Evolutionary conservation across 805 yeast species (phyloP).

Genomic region (Kregervanrija pseudodelftensis): DNA sequence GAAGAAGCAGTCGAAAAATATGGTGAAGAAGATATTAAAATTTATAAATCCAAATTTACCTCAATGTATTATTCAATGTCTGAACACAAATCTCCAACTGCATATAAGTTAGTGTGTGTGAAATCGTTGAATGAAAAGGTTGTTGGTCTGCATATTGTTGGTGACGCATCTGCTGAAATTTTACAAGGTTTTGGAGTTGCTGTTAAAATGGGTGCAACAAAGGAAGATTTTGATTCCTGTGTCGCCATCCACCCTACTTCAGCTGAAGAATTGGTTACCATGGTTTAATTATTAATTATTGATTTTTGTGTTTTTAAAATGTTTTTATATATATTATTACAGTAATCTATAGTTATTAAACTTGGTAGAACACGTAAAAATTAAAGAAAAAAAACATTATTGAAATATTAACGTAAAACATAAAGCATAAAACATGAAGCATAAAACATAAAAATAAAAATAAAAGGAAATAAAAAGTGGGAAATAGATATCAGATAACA

Average conservation of each 20-base stretch:
- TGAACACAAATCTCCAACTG: conserved; percentile 75
- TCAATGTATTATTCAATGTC: conserved; percentile 92
- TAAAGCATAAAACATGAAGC: neutral
- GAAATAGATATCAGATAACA: neutral
- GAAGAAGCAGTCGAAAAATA: conserved; percentile 67
- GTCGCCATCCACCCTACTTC: conserved; percentile 99
- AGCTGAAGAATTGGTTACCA: conserved; percentile 95
- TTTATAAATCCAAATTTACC: conserved; percentile 76
- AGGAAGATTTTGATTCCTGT: conserved; percentile 87
- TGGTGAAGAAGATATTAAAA: conserved; percentile 74
- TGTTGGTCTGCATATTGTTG: conserved; percentile 90
- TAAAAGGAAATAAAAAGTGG: neutral
- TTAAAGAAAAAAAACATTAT: too few species aligned
- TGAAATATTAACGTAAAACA: too few species aligned
- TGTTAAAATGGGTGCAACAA: conserved; percentile 98
- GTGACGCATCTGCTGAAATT: conserved; percentile 86
- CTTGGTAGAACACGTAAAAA: too few species aligned
- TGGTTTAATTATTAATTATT: conserved; percentile 27
- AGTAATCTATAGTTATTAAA: too few species aligned
- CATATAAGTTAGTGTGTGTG: conserved; percentile 69
- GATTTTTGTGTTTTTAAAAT: too few species aligned
- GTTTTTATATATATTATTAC: too few species aligned
- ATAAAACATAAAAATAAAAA: neutral
- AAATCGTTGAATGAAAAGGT: conserved; percentile 83
- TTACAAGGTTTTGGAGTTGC: conserved; percentile 99